Conservation (phyloP, 768 basidiomycete species). For the Pisolithus albus region DNA sequence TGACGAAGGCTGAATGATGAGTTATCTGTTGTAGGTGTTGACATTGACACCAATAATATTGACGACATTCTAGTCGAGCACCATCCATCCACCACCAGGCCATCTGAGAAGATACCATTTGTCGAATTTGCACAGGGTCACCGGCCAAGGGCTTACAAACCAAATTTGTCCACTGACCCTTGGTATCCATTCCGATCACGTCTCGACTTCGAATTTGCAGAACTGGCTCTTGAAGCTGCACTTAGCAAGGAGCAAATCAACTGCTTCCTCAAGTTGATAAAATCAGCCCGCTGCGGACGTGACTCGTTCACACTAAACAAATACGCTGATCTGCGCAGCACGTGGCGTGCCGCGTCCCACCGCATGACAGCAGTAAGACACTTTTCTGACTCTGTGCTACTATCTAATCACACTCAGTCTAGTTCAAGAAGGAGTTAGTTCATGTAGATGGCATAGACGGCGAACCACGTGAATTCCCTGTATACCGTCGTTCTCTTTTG, state of each 20-base stretch:
- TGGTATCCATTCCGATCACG: conserved; percentile 26
- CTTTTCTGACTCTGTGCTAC: not conserved
- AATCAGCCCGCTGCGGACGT: not conserved
- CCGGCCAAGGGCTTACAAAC: not conserved
- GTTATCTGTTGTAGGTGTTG: too few relatives aligned
- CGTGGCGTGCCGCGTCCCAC: conserved; percentile 15
- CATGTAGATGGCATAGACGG: too few relatives aligned
- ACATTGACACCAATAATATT: too few relatives aligned
- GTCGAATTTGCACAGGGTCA: too few relatives aligned
- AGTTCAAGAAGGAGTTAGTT: too few relatives aligned
- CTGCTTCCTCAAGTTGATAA: conserved; percentile 15
- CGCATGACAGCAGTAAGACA: conserved; percentile 3
- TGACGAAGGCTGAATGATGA: too few relatives aligned
- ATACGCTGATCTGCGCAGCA: conserved; percentile 12
- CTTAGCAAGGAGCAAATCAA: conserved; percentile 15
- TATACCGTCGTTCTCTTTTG: too few relatives aligned
- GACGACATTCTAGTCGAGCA: too few relatives aligned
- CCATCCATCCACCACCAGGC: too few relatives aligned
- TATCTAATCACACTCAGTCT: not conserved
- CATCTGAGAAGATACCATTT: too few relatives aligned
- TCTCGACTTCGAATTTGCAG: conserved; percentile 26
- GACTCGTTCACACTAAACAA: conserved; percentile 13
- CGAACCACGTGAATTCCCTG: too few relatives aligned
- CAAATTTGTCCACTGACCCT: conserved; percentile 12
- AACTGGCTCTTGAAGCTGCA: conserved; percentile 17